Evolutionary conservation across 306 rosid genomes (phyloP), one percentile per base, ranked within the genome.

Genomic region (Rosa chinensis): DNA sequence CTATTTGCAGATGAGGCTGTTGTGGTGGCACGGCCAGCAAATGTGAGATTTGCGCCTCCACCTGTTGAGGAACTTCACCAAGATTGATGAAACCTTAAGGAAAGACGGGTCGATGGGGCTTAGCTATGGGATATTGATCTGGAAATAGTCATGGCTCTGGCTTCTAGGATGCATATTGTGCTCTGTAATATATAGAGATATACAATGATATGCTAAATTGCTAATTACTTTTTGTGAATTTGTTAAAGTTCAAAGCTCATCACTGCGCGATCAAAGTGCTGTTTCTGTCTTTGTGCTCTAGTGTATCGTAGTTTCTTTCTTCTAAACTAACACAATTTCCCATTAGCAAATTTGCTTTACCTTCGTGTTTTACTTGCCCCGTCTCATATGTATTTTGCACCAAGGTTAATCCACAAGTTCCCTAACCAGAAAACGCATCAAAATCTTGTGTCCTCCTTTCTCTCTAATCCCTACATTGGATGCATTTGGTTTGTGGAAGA

Each of bases 1-100:
- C 81, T 95, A 23, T 92, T 95, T 64, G 96, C 97, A 0, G 99
- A 93, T 66, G 99, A 95, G 7, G 83, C 87, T 21, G 99, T 95
- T 80, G 97, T 95, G 45, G 93, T 89, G 79, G 98, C 92, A 23
- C 84, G 86, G 49, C 94, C 96, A 39, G 92, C 81, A 18, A 87
- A 90, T 81, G 92, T 90, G 83, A 87, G 91, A 87, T 95, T 95
- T 88, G 99, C 97, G 5, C 86, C 93, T 14, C 97, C 93, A 8
- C 76, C 89, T n/a, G 91, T 70, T 0, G 97, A 89, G 13, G 98
- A 89, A 47, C 70, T 82, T 83, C 91, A 84, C 83, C 91, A 86
- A 63, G 93, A 83, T 82, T 92, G 84, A 83, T 66, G 20, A 25
- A 1, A 63, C 74, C 44, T 32, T 53, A 23, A 35, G 63, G n/a